These are phyloP conservation scores for Tetrapyrgos nigripes DNA, from an alignment of 1,284 basidiomycete genomes.

Conservation along the genomic window DNA sequence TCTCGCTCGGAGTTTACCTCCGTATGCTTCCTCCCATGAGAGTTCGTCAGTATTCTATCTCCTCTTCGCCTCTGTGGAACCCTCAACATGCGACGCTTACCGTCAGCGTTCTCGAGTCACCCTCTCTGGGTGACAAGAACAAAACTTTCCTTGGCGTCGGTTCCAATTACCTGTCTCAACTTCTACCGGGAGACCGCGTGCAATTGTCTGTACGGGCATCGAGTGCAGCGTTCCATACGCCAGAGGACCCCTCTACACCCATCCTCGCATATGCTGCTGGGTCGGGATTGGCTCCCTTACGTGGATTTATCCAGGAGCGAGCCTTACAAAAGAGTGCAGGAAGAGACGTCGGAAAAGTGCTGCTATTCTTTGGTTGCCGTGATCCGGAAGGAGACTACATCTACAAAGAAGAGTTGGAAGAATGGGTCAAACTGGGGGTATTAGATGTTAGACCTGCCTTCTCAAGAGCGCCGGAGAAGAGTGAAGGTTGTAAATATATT, in stretches of 20 bases:
- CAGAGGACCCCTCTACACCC: constrained; percentile 47
- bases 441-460: constrained; percentile 58
- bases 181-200: constrained; percentile 49
- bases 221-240: constrained; percentile 52
- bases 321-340: constrained; percentile 54
- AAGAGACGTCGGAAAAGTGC: constrained; percentile 45
- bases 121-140: constrained; percentile 37
- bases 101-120: constrained; percentile 48
- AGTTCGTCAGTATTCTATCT: constrained; percentile 59
- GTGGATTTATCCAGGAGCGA: constrained; percentile 54
- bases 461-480: constrained; percentile 44
- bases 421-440: constrained; percentile 50
- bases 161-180: constrained; percentile 51
- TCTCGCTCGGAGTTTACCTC: constrained; percentile 49
- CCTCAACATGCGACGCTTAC: constrained; percentile 52
- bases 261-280: constrained; percentile 54
- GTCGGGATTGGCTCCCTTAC: constrained; percentile 57
- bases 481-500: constrained; percentile 53
- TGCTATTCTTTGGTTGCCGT: constrained; percentile 58
- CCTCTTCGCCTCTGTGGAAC: constrained; percentile 56
- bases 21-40: constrained; percentile 55
- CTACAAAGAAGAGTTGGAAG: constrained; percentile 48
- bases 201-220: constrained; percentile 53
- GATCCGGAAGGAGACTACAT: constrained; percentile 49
- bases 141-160: constrained; percentile 54